A percentile compares a stretch with the other conserved stretches of the same genome.
Evolutionary conservation across 1,284 basidiomycete species (phyloP).

Genomic region (Fomitopsis palustris): DNA sequence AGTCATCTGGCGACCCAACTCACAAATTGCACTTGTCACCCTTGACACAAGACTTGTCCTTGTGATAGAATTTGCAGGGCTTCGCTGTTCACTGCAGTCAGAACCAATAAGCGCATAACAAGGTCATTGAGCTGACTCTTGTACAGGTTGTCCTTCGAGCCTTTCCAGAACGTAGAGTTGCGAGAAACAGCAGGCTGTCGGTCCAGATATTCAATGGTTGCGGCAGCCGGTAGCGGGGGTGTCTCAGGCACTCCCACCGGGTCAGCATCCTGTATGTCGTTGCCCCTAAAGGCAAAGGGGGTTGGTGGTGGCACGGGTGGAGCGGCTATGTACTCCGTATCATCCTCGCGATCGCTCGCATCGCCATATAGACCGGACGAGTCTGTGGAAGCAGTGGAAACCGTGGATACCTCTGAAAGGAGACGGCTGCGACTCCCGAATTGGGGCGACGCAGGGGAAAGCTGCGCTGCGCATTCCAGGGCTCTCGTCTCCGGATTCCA

Average conservation of each 20-base stretch:
- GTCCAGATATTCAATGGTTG: not conserved
- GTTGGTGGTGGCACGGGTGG: not conserved
- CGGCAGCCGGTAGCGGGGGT: not conserved
- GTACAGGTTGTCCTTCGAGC: constrained; percentile 13
- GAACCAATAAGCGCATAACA: not conserved
- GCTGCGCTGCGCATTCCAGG: not conserved
- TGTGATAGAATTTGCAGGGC: constrained; percentile 57
- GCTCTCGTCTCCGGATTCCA: not conserved
- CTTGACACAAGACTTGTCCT: constrained; percentile 49
- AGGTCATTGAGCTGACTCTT: constrained; percentile 15
- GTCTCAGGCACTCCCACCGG: not conserved
- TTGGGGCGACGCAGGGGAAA: not conserved
- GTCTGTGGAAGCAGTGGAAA: not conserved
- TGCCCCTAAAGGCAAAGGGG: not conserved
- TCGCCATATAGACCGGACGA: not conserved
- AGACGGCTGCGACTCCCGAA: not conserved
- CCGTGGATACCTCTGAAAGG: not conserved
- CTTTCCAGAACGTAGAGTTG: not conserved
- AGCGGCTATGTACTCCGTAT: not conserved
- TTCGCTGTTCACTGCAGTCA: constrained; percentile 42
- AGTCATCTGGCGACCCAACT: constrained; percentile 20
- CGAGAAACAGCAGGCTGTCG: not conserved
- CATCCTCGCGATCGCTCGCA: not conserved
- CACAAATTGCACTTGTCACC: constrained; percentile 69
- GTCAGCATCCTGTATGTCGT: not conserved